Base-by-base conservation (phyloP, 352 stramenopile genomes). In the Phytophthora hibernalis region DNA sequence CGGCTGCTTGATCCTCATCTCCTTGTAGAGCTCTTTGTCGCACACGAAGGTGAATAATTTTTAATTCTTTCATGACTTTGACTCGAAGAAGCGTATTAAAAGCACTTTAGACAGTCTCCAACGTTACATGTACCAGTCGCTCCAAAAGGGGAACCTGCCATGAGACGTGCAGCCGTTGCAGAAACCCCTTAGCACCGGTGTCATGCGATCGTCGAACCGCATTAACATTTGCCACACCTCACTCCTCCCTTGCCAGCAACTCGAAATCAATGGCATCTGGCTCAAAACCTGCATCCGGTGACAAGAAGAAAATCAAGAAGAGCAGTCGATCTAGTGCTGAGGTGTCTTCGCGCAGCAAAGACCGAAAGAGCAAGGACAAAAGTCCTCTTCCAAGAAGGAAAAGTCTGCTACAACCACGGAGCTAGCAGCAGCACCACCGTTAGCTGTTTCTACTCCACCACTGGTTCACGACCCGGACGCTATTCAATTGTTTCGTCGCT, bases 401-500 rank as follows among this genome's bases (percentile, higher is more conserved):
- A 67, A 70, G 22, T 5, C 30, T 45, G 31, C 30, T 9, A 35
- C 38, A 37, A 4, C 37, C 1, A 7, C 48, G 22, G 38, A 12
- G 9, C 21, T 37, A 2, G 28, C 35, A n/a, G 12, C 38, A 18
- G 5, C 40, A 44, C 8, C 21, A n/a, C 18, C 55, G 24, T 26
- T 49, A 7, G 18, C 65, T n/a, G 16, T 43, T 12, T 5, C 43
- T 28, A 9, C 61, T 35, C 40, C 18, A 4, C 22, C 56, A 2
- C 1, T 56, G 6, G n/a, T 51, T 16, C 53, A 76, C 9, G 79
- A 93, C 43, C 75, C 84, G 0, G 85, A 95, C 37, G 87, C 87
- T 9, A 83, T 93, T 51, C 87, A 93, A 37, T 67, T 95, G n/a
- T 93, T 93, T 48, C 80, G 87, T 21, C 76, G 84, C 13, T 95